Evolutionary conservation across 1,284 basidiomycete genomes (phyloP).

Genomic region (Ganoderma meredithae): DNA sequence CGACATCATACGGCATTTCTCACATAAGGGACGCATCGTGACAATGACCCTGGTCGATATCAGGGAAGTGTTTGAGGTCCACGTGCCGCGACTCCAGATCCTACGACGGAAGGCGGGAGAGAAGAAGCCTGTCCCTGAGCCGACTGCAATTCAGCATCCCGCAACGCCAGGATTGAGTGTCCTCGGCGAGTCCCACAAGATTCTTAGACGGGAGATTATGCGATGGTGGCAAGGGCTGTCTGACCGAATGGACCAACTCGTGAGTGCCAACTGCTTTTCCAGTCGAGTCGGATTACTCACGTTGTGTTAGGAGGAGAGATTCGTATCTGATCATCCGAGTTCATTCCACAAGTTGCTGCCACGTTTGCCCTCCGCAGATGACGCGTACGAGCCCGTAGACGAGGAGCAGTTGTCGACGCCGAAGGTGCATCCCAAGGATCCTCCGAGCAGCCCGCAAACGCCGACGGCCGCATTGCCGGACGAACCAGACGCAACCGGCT

Average conservation of each 20-base stretch:
- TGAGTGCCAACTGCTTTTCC: slow-evolving; percentile 39
- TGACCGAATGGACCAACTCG: slow-evolving; percentile 66
- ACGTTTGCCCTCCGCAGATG: slow-evolving; percentile 61
- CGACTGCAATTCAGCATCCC: slow-evolving; percentile 12
- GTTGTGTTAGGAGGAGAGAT: slow-evolving; percentile 50
- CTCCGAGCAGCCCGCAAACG: slow-evolving; percentile 34
- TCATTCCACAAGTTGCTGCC: slow-evolving; percentile 56
- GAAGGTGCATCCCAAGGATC: slow-evolving; percentile 32
- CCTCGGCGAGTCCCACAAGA: slow-evolving; percentile 50
- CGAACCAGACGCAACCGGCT: slow-evolving; percentile 8
- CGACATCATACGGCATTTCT: slow-evolving; percentile 63
- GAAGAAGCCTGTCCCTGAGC: slow-evolving; percentile 36
- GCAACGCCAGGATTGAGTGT: slow-evolving; percentile 3
- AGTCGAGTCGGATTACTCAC: not conserved
- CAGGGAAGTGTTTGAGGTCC: slow-evolving; percentile 66
- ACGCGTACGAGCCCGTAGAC: slow-evolving; percentile 48
- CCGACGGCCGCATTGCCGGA: slow-evolving; percentile 8
- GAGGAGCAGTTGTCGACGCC: slow-evolving; percentile 39
- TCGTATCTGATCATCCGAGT: slow-evolving; percentile 41
- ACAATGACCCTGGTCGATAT: slow-evolving; percentile 55
- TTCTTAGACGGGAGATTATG: slow-evolving; percentile 64
- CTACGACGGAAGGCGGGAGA: slow-evolving; percentile 39
- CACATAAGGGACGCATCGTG: slow-evolving; percentile 47
- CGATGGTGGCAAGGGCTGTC: slow-evolving; percentile 70
- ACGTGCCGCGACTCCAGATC: slow-evolving; percentile 67